These are phyloP conservation scores for Acanthamoeba royreba DNA, from an alignment of 208 protist species.

Conservation along the genomic window DNA sequence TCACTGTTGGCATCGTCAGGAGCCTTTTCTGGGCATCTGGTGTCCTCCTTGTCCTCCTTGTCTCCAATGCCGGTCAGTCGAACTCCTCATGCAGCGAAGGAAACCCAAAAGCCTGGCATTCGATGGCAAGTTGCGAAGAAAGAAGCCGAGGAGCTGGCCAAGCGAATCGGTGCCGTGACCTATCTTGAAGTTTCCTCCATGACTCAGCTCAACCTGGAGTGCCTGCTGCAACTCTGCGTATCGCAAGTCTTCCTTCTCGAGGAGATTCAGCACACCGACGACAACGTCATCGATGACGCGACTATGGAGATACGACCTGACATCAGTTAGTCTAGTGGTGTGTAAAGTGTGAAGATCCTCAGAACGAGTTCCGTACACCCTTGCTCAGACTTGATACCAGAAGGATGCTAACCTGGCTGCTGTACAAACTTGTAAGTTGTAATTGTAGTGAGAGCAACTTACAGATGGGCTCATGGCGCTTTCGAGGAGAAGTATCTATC, in stretches of 20 bases:
- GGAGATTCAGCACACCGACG: no score
- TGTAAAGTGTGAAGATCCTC: no score
- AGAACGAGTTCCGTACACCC: no score
- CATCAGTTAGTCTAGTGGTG: no score
- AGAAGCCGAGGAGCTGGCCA: conserved; percentile 52
- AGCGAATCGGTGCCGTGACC: conserved; percentile 79
- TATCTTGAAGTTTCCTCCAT: conserved; percentile 89
- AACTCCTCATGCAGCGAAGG: no score
- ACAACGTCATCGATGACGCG: background rate
- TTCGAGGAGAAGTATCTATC: background rate
- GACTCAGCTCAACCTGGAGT: conserved; percentile 82
- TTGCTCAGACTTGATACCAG: no score
- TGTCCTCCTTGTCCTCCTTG: background rate
- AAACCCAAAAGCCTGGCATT: background rate
- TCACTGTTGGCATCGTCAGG: no score
- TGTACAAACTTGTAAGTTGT: no score
- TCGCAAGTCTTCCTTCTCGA: background rate
- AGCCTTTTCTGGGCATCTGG: background rate
- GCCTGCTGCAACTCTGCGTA: conserved; percentile 76
- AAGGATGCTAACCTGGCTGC: no score
- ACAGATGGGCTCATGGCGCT: no score
- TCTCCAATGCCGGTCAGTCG: background rate
- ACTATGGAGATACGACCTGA: no score
- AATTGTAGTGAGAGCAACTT: no score
- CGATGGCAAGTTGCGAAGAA: conserved; percentile 46